Conservation (phyloP, 441 rosid genomes). For the Adansonia rubrostipa region DNA sequence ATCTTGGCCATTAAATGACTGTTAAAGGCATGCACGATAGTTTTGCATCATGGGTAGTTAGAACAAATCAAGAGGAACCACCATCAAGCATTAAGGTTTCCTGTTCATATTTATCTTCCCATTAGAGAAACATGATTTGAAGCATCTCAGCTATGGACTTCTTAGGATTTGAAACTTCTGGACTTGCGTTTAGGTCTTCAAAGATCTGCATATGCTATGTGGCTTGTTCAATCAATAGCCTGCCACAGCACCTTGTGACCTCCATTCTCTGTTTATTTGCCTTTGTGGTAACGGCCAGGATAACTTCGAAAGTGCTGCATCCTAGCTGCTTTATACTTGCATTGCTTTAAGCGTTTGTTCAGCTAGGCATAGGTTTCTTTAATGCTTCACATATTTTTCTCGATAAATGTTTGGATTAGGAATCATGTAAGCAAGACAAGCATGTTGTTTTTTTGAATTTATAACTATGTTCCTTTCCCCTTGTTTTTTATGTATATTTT, state of each 20-base stretch:
- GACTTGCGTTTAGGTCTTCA: not conserved
- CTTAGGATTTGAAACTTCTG: not conserved
- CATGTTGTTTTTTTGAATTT: not conserved
- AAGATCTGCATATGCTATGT: not conserved
- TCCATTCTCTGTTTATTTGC: not conserved
- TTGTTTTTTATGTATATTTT: not conserved
- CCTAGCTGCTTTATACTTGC: not conserved
- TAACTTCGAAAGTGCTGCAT: not conserved
- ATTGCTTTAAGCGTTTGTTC: not conserved
- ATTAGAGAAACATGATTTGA: not conserved
- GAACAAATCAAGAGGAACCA: not conserved
- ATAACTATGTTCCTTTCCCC: not conserved
- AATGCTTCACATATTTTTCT: not conserved
- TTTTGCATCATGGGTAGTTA: not conserved
- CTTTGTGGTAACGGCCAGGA: no score
- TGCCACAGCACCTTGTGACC: not conserved
- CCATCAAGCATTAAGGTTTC: not conserved
- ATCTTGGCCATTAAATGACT: not conserved
- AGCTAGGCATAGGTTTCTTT: not conserved
- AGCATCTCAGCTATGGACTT: not conserved
- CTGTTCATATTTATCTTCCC: not conserved
- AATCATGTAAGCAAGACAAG: not conserved
- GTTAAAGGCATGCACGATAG: not conserved
- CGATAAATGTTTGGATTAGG: not conserved
- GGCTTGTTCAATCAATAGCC: not conserved